Base-by-base conservation (phyloP, 495 filamentous ascomycete species). In the Amphirosellinia nigrospora region DNA sequence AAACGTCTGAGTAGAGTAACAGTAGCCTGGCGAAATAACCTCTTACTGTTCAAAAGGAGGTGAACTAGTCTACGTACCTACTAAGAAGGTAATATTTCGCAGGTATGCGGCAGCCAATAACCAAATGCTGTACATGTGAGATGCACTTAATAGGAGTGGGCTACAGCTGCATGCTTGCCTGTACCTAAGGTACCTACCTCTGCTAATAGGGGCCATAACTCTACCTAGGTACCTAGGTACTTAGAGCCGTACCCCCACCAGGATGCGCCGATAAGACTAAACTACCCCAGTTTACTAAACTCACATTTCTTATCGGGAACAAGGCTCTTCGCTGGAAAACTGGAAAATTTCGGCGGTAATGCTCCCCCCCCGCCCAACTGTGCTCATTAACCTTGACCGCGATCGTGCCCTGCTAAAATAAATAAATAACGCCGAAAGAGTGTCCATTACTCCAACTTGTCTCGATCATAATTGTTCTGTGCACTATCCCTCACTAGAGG, bases 271-370 rank as follows among this genome's bases (percentile, higher is more conserved):
- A 63, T 63, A 63, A 45, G 60, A 30, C 5, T 4, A 45, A 39
- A 30, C 5, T 4, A 46, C 11, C 36, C 58, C 9, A 30, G 39
- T 45, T 7, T 1, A 19, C 39, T 21, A n/a, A n/a, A n/a, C n/a
- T n/a, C n/a, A 62, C 5, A 50, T 64, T 36, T 36, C 61, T 64
- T 64, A 64, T 64, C 61, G 30, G 61, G 10, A n/a, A n/a, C 38
- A 13, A 23, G 21, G 36, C 21, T 23, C 21, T 10, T 3, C 21
- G 4, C 9, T 11, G 10, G 50, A 30, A 55, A 32, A 32, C 43
- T 56, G 43, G 58, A 69, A 69, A 63, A 38, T 69, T 69, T 69
- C 32, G 39, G 15, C 50, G 55, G 43, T 68, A 68, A 45, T 61
- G 21, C 26, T n/a, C n/a, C 34, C 61, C 28, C 66, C 66, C 66